Percentiles rank a stretch among this genome's conserved stretches.
phyloP scores from a whole-genome alignment of 768 basidiomycete genomes.

The Boletus vinaceobasis region DNA sequence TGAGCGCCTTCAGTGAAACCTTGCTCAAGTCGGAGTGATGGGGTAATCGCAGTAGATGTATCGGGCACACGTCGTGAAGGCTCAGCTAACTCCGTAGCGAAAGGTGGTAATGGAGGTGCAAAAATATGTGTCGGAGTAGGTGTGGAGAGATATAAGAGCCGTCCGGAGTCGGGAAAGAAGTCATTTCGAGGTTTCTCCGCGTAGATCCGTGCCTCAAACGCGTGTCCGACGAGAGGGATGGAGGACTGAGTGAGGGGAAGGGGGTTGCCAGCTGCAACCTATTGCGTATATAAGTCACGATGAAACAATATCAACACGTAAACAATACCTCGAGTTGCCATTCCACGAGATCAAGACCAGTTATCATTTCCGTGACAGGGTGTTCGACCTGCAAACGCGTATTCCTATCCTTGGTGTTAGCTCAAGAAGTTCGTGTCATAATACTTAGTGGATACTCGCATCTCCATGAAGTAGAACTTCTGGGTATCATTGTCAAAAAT shows the following conservation, averaged over 20 bases:
- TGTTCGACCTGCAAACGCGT: conserved; percentile 86
- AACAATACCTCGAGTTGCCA: conserved; percentile 80
- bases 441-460: conserved; percentile 43
- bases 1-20: conserved; percentile 78
- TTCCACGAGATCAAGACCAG: conserved; percentile 89
- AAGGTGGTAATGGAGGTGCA: conserved; percentile 43
- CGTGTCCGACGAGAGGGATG: conserved; percentile 87
- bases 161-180: conserved; percentile 90
- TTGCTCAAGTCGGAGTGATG: conserved; percentile 82
- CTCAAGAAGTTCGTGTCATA: neutral
- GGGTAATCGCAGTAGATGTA: conserved; percentile 34
- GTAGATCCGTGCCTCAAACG: conserved; percentile 94
- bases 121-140: conserved; percentile 71
- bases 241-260: conserved; percentile 73
- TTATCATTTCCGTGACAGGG: conserved; percentile 94
- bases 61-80: conserved; percentile 23
- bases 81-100: conserved; percentile 22
- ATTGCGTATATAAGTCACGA: neutral
- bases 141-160: conserved; percentile 75
- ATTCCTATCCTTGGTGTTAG: conserved; percentile 49
- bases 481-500: conserved; percentile 91
- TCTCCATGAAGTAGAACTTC: conserved; percentile 95
- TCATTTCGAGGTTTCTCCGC: conserved; percentile 92
- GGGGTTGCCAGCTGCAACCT: conserved; percentile 87
- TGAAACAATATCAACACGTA: neutral